Evolutionary conservation across 2,329 filamentous ascomycete genomes (phyloP).

Genomic region (Penicillium sp.): DNA sequence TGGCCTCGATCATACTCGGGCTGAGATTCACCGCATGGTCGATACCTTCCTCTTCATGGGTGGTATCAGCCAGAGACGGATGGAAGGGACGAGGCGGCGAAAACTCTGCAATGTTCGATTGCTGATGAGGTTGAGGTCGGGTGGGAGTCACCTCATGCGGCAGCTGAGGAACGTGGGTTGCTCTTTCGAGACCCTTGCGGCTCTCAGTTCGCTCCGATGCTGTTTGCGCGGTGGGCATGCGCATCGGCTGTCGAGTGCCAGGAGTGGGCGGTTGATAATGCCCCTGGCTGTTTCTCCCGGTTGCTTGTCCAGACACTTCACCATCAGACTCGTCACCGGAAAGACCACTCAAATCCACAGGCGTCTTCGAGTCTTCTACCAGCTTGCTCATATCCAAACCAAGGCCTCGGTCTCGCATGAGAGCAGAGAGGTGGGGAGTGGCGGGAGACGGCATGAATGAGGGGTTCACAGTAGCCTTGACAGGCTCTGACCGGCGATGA

Average conservation of each 20-base stretch:
- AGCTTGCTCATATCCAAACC: slow-evolving; percentile 55
- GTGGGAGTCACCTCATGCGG: slow-evolving; percentile 39
- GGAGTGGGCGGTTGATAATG: slow-evolving; percentile 20
- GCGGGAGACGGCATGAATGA: slow-evolving; percentile 54
- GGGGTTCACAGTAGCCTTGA: slow-evolving; percentile 29
- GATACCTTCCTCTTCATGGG: slow-evolving; percentile 48
- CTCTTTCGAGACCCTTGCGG: slow-evolving; percentile 52
- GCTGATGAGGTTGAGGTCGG: slow-evolving; percentile 29
- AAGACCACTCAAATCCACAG: slow-evolving; percentile 38
- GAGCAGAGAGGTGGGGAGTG: slow-evolving; percentile 63
- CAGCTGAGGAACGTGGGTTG: slow-evolving; percentile 39
- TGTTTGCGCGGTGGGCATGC: slow-evolving; percentile 53
- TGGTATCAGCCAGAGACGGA: slow-evolving; percentile 9
- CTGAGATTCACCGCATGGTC: slow-evolving; percentile 54
- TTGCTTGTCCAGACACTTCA: slow-evolving; percentile 29
- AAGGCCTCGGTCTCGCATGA: slow-evolving; percentile 61
- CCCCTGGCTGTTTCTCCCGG: slow-evolving; percentile 15
- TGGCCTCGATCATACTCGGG: slow-evolving; percentile 65
- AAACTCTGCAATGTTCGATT: slow-evolving; percentile 22
- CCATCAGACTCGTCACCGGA: slow-evolving; percentile 40
- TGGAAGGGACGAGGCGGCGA: slow-evolving; percentile 44
- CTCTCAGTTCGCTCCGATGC: slow-evolving; percentile 51
- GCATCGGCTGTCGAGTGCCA: slow-evolving; percentile 51
- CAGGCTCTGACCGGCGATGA: slow-evolving; percentile 8
- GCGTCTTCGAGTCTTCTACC: slow-evolving; percentile 53